Evolutionary conservation across 306 rosid species (phyloP).

Genomic region (Begonia peltatifolia): DNA sequence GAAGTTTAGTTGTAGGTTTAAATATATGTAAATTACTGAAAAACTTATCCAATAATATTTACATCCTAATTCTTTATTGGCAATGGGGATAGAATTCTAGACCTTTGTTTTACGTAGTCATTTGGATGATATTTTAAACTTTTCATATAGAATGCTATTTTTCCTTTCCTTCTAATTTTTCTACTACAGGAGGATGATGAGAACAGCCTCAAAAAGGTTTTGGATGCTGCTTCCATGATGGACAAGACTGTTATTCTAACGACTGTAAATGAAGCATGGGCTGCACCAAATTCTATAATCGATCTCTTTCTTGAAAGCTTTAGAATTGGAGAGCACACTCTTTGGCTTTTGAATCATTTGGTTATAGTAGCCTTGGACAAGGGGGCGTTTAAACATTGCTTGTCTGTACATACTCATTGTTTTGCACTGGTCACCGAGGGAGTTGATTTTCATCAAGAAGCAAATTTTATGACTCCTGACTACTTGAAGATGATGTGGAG

Average conservation of each 20-base stretch:
- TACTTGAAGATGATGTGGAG: slow-evolving; percentile 97
- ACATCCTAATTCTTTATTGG: neutral
- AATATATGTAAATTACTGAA: neutral
- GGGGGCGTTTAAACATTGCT: slow-evolving; percentile 65
- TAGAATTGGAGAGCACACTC: slow-evolving; percentile 59
- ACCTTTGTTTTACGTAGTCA: neutral
- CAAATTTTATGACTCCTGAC: slow-evolving; percentile 71
- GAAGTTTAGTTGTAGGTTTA: neutral
- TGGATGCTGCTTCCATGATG: slow-evolving; percentile 59
- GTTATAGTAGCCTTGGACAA: slow-evolving; percentile 73
- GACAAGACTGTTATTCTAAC: slow-evolving; percentile 77
- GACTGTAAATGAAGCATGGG: slow-evolving; percentile 93
- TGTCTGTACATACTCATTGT: slow-evolving; percentile 56
- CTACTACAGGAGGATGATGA: slow-evolving; percentile 35
- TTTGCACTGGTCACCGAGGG: slow-evolving; percentile 58
- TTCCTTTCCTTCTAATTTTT: slow-evolving; percentile 11
- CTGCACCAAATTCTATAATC: slow-evolving; percentile 60
- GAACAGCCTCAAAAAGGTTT: slow-evolving; percentile 40
- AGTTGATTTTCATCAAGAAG: slow-evolving; percentile 60
- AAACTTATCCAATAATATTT: neutral
- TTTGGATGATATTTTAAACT: slow-evolving; percentile 4
- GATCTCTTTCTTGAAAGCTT: slow-evolving; percentile 92
- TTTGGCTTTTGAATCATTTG: slow-evolving; percentile 60
- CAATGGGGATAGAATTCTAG: neutral
- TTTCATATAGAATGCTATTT: neutral